Base-by-base conservation (phyloP, 306 rosid species). In the Abrus pulchellus region DNA sequence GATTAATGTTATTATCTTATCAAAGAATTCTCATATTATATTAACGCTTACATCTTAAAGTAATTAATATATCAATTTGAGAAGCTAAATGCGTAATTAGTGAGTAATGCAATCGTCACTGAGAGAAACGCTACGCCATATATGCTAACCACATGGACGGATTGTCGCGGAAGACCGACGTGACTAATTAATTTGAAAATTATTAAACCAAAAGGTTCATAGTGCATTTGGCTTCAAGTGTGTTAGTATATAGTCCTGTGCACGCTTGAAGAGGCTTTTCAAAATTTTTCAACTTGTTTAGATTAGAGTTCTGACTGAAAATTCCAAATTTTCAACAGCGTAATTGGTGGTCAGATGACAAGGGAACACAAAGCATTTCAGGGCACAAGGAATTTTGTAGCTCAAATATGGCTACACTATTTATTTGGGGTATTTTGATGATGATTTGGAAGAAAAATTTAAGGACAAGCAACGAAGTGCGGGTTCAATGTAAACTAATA, bases 71-170 rank as follows among this genome's bases (percentile, higher is more conserved):
- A 55, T 77, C 6, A 55, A 55, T 9, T 67, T 36, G 61, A 62
- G 32, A 54, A 48, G 49, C 20, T 48, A 84, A 75, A 56, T 69
- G 76, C 80, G 68, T 62, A 81, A 74, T 57, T 70, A 74, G 43
- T 47, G 82, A 54, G 88, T 78, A 85, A 87, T 72, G 90, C 81
- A 82, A 41, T 80, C 90, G 86, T 86, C 91, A 84, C 60, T 13
- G 9, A 68, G 52, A 80, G 71, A 72, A 34, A 59, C 38, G 30
- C 77, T 65, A 74, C 62, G 65, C 79, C 69, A 59, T 57, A 32
- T 20, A 33, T 27, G 38, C 28, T 14, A 48, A 68, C 29, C 73
- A 36, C 77, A n/a, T 27, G 6, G 14, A 72, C 49, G 29, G 32
- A 74, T 10, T 48, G 62, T 52, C 32, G 62, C 20, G 41, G 78